Evolutionary conservation across 176 grass and related monocot species (phyloP), one percentile per base, ranked within the genome.

Genomic region (Cenchrus purpureus): DNA sequence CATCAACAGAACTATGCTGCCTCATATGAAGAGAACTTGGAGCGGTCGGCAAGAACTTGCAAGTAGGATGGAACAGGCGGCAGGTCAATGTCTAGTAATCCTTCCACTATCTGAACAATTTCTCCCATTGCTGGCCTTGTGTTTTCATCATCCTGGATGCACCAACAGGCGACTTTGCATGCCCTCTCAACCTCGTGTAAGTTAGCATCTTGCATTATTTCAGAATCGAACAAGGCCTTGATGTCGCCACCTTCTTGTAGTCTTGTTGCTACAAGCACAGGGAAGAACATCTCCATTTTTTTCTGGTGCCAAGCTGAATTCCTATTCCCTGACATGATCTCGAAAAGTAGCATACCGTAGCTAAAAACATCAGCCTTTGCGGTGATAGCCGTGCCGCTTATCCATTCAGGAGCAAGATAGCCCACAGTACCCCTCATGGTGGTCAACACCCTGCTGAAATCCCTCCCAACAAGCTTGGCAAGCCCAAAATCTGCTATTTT

Each of bases 361-460:
- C 87, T 89, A 22, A 84, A 89, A 58, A 74, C 60, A 46, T 89
- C 81, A 4, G 68, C 82, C 64, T 81, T 89, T 7, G 76, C 0
- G 0, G 87, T 80, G 76, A 89, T 85, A 12, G 87, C 14, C 6
- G 37, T 32, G 31, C 81, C 81, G 5, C 48, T 54, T 16, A 88
- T 88, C 80, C 86, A 88, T 40, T 88, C 86, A 4, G 80, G 86
- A 4, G 86, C 80, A 53, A 88, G 80, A 37, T 88, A 78, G 2
- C 86, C 66, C 14, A 77, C 12, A 2, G 87, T 83, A 16, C 74
- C 74, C 72, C 81, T 67, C 43, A 84, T 73, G 22, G 74, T 79
- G 0, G 87, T 88, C 74, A 88, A 59, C 12, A 79, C 86, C 31
- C 53, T 71, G 55, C 86, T 79, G 14, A 88, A 79, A 29, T 84